Evolutionary conservation across 345 rosid genomes (phyloP).

Genomic region (Eucalyptus grandis): DNA sequence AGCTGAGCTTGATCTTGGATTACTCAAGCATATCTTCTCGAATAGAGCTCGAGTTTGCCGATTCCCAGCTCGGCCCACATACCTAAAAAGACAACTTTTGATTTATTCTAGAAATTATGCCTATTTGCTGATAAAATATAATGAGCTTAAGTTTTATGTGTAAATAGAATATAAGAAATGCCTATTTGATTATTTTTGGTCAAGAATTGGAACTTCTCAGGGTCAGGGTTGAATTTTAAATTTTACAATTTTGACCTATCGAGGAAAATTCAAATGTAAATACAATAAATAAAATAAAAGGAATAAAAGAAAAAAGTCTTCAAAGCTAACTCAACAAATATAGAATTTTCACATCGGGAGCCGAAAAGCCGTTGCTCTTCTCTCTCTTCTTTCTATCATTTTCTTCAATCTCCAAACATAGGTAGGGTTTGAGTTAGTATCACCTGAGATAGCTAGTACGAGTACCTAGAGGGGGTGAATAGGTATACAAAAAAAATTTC

Average conservation of each 20-base stretch:
- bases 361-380: no score
- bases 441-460: no score
- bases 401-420: no score
- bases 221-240: neutral
- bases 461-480: no score
- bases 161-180: neutral
- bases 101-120: neutral
- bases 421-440: no score
- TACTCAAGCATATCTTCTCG: no score
- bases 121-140: neutral
- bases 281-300: neutral
- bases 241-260: neutral
- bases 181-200: neutral
- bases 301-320: neutral
- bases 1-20: no score
- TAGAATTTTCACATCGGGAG: no score
- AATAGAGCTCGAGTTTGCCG: no score
- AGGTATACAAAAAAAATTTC: no score
- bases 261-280: neutral
- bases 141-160: neutral
- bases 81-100: neutral
- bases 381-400: no score
- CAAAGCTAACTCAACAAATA: neutral
- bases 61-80: no score
- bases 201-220: neutral